Conservation (phyloP, 495 filamentous ascomycete species). For the Tuber brumale region DNA sequence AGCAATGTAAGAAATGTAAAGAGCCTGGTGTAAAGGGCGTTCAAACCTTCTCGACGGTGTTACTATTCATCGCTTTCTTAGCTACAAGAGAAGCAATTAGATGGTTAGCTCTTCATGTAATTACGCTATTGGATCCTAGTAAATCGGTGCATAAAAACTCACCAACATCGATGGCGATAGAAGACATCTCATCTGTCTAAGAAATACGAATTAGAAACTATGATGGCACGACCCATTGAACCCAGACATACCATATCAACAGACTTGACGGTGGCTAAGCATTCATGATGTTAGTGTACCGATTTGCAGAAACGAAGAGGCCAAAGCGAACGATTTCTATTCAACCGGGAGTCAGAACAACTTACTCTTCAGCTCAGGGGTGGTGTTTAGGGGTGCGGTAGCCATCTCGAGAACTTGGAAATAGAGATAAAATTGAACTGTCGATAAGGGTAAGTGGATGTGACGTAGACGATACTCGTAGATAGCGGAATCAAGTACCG, state of each 20-base stretch:
- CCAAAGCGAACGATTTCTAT: slow-evolving; percentile 1
- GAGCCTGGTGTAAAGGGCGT: slow-evolving; percentile 22
- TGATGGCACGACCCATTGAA: slow-evolving; percentile 2
- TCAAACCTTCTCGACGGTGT: slow-evolving; percentile 81
- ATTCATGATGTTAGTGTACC: slow-evolving; percentile 81
- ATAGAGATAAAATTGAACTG: slow-evolving; percentile 2
- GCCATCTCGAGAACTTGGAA: slow-evolving; percentile 15
- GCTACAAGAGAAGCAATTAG: slow-evolving; percentile 51
- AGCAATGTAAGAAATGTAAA: neutral
- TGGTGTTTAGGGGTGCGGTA: slow-evolving; percentile 2
- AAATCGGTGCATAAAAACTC: slow-evolving; percentile 44
- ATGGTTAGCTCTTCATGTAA: neutral
- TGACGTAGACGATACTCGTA: neutral
- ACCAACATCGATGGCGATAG: slow-evolving; percentile 90
- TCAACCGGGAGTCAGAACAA: slow-evolving; percentile 7
- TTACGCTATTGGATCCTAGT: neutral
- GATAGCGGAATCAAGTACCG: neutral
- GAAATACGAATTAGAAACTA: neutral
- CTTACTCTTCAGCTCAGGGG: slow-evolving; percentile 29
- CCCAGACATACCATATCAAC: slow-evolving; percentile 78
- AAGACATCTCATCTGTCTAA: slow-evolving; percentile 93
- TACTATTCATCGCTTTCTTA: slow-evolving; percentile 87
- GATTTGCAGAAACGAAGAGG: slow-evolving; percentile 58
- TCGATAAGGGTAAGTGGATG: neutral
- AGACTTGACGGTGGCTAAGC: slow-evolving; percentile 86